Evolutionary conservation across 2,329 filamentous ascomycete species (phyloP), one percentile per base, ranked within the genome.

Genomic region (Apiospora aurea): DNA sequence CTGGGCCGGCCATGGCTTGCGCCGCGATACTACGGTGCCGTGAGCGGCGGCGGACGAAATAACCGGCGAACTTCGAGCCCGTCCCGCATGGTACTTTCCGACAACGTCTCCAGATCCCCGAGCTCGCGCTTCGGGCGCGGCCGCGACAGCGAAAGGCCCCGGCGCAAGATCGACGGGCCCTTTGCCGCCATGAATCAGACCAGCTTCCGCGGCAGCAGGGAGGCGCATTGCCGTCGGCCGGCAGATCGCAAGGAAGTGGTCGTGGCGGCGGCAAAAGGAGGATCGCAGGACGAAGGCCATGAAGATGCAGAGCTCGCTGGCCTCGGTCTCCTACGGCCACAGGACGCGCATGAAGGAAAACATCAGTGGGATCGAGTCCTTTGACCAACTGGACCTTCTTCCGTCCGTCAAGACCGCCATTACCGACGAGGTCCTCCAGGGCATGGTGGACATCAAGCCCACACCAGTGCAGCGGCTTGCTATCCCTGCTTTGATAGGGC

Each of bases 391-490:
- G 77, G 86, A 91, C 57, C 85, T 99, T 46, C 84, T 97, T 47
- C 93, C 94, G 0, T 78, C 85, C 0, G 83, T 98, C 53, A 90
- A 93, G 79, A 87, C 92, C 43, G 93, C 94, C 14, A 87, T 98
- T 51, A 84, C 85, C 73, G 87, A 88, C 1, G 93, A 97, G 76
- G 93, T 92, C 8, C 87, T 99, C 71, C 89, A 91, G 69, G 92
- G 90, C 66, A 86, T 98, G 81, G 86, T 90, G 13, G 92, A 95
- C 75, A 84, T 97, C 73, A 89, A 88, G 72, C 96, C 96, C 5
- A 98, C 96, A 0, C 94, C 96, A 0, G 92, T 97, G 7, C 96
- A 99, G 82, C 90, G 92, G 73, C 88, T 98, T 70, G 95, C 95
- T 0, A 96, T 99, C 72, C 96, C 96, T 0, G 90, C 90, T 0